Evolutionary conservation across 306 rosid species (phyloP), one percentile per base, ranked within the genome.

Genomic region (Quercus robur): DNA sequence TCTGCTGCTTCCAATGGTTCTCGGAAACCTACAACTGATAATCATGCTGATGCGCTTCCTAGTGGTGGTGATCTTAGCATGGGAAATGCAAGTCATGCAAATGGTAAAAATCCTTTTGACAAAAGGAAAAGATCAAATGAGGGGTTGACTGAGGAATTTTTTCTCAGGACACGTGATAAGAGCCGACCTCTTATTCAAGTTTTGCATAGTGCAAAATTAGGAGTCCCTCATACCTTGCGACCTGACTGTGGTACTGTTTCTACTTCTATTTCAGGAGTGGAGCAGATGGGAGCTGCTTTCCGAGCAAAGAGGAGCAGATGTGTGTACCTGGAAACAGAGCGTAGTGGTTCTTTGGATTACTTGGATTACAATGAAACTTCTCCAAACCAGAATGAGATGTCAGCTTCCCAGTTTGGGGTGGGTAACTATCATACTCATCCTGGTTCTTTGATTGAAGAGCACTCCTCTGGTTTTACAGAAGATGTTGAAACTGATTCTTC

Each of bases 331-430:
- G 92, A 93, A 46, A 83, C 91, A 26, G 98, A 93, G 72, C 93
- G 89, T 84, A 84, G 91, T 83, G 97, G 91, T 83, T 95, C 97
- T 30, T 81, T 93, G 73, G 97, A 88, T 76, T 84, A 83, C 77
- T 81, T 93, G 73, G 97, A 88, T 72, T 84, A 84, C 77, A 92
- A 83, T 82, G 93, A 88, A 80, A 58, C 84, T 44, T 77, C 85
- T 83, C 80, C 78, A 70, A 69, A 87, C 75, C 89, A 83, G 80
- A 71, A 82, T 76, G 96, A 87, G 75, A 81, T 82, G 77, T 58
- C 94, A 68, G 78, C 88, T 80, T 85, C 90, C 71, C 92, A 88
- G 18, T 75, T 75, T 49, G 92, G 90, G 75, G 57, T 73, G 52
- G 83, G 87, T 46, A 58, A 54, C 21, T n/a, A 41, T 74, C 81